Percentiles rank a stretch among this genome's conserved stretches.
phyloP scores from a whole-genome alignment of 1,284 basidiomycete genomes.

The Cystobasidium slooffiae region DNA sequence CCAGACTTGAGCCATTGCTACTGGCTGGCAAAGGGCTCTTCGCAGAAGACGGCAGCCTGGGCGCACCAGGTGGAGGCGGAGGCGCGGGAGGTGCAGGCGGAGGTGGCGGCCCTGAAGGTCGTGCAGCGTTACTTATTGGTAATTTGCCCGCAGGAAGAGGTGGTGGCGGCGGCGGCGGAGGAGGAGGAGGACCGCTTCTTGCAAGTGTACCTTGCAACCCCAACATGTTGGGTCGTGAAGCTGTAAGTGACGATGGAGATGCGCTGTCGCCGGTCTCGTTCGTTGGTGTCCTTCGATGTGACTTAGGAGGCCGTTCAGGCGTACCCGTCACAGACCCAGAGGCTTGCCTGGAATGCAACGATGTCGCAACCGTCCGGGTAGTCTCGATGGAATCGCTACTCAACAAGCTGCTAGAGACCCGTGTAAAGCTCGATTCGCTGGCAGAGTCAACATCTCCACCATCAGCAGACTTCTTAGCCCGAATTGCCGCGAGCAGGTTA shows the following conservation, averaged over 20 bases:
- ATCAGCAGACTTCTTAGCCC: constrained; percentile 10
- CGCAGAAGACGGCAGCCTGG: neutral
- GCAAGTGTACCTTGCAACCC: neutral
- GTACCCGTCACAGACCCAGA: constrained; percentile 7
- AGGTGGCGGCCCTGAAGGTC: constrained; percentile 41
- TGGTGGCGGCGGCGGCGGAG: constrained; percentile 40
- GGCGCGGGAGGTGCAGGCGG: constrained; percentile 47
- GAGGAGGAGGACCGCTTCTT: constrained; percentile 12
- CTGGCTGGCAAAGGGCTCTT: neutral
- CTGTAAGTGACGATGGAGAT: constrained; percentile 5
- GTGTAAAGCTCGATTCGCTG: constrained; percentile 60
- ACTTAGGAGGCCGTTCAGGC: constrained; percentile 41
- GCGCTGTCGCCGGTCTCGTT: constrained; percentile 9
- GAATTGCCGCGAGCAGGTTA: constrained; percentile 30
- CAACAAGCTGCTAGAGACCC: constrained; percentile 54
- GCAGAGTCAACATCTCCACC: constrained; percentile 63
- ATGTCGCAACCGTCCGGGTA: constrained; percentile 62
- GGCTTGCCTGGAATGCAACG: constrained; percentile 61
- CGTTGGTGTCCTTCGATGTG: constrained; percentile 31
- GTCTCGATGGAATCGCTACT: constrained; percentile 33
- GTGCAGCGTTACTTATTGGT: constrained; percentile 22
- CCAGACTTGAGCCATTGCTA: constrained; percentile 11
- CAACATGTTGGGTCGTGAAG: neutral
- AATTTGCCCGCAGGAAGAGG: constrained; percentile 32
- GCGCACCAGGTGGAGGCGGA: constrained; percentile 46